A percentile compares a stretch with the other conserved stretches of the same genome.
Evolutionary conservation across 345 rosid genomes (phyloP).

Genomic region (Lenwebbia sp.): DNA sequence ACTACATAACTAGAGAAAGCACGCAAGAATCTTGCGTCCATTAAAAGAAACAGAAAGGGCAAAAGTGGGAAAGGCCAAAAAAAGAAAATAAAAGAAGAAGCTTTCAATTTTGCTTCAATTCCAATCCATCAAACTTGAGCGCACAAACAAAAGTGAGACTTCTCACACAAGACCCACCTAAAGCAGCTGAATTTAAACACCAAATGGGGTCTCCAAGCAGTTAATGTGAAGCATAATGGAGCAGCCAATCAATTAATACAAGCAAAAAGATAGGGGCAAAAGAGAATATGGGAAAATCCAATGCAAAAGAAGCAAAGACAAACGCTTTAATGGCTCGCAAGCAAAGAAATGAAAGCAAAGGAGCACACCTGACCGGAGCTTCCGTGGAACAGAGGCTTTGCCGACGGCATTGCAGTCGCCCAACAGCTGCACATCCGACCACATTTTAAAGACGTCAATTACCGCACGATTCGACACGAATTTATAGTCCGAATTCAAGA

Average conservation of each 20-base stretch:
- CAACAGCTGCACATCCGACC: conserved; percentile 18
- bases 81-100: background rate
- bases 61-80: background rate
- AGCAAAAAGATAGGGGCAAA: background rate
- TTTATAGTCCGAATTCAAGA: background rate
- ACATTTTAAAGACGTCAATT: background rate
- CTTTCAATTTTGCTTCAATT: conserved; percentile 6
- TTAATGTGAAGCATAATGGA: background rate
- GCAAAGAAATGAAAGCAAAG: conserved; percentile 1
- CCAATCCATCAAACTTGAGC: conserved; percentile 1
- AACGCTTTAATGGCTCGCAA: background rate
- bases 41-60: conserved; percentile 7
- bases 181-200: background rate
- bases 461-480: background rate
- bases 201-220: background rate
- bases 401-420: conserved; percentile 44
- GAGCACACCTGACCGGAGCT: conserved; percentile 85
- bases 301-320: background rate
- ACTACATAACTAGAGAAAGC: conserved; percentile 6
- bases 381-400: conserved; percentile 83
- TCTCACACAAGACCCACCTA: background rate
- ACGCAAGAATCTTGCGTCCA: conserved; percentile 14
- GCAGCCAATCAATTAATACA: background rate
- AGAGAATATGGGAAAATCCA: background rate
- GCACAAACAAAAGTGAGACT: background rate